A percentile compares a stretch with the other conserved stretches of the same genome.
phyloP scores from a whole-genome alignment of 768 basidiomycete species.

The Tylopilus sp. region DNA sequence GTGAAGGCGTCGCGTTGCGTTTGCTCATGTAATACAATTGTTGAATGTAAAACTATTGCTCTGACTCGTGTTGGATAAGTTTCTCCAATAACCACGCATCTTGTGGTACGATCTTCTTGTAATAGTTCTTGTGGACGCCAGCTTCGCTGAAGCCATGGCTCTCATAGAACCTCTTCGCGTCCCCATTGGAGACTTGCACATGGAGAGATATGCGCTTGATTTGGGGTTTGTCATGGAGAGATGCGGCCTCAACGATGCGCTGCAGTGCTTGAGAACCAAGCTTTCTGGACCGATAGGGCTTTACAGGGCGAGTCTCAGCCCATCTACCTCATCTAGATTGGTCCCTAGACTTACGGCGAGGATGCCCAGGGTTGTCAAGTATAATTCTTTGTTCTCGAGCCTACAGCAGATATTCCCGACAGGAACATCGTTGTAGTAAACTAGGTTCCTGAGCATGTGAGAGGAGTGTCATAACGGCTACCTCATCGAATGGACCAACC shows the following conservation, averaged over 20 bases:
- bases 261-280: slow-evolving; percentile 73
- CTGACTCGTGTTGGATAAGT: slow-evolving; percentile 34
- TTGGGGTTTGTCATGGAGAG: slow-evolving; percentile 53
- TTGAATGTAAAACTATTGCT: slow-evolving; percentile 22
- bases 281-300: slow-evolving; percentile 84
- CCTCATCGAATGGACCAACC: slow-evolving; percentile 47
- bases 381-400: slow-evolving; percentile 61
- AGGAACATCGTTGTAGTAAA: slow-evolving; percentile 91
- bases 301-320: slow-evolving; percentile 13
- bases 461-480: slow-evolving; percentile 9
- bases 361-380: slow-evolving; percentile 91
- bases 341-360: slow-evolving; percentile 61
- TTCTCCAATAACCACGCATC: slow-evolving; percentile 88
- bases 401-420: slow-evolving; percentile 87
- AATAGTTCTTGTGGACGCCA: slow-evolving; percentile 68
- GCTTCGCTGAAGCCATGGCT: slow-evolving; percentile 74
- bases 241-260: slow-evolving; percentile 62
- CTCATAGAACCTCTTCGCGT: slow-evolving; percentile 81
- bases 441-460: slow-evolving; percentile 40
- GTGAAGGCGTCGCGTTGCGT: slow-evolving; percentile 1
- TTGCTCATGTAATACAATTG: slow-evolving; percentile 25
- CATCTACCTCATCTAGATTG: slow-evolving; percentile 10
- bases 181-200: slow-evolving; percentile 79
- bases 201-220: slow-evolving; percentile 77
- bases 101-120: slow-evolving; percentile 83